Percentiles rank a stretch among this genome's conserved stretches.
Conservation (phyloP, 495 filamentous ascomycete species). For the Podospora comata region DNA sequence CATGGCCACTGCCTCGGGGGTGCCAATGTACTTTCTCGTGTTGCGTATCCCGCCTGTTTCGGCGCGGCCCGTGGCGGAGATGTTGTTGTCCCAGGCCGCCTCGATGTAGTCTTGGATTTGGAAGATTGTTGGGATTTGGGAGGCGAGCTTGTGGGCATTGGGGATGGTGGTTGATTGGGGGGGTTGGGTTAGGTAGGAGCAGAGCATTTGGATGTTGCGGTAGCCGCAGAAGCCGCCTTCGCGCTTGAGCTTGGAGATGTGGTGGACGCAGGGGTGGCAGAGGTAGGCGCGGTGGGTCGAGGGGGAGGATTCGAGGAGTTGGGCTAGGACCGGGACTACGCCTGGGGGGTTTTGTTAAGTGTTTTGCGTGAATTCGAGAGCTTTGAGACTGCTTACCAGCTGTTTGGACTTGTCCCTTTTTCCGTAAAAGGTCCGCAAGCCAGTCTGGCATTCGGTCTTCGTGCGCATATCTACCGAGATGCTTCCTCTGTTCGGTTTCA, state of each 20-base stretch:
- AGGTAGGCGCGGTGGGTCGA: conserved; percentile 68
- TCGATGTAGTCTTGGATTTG: conserved; percentile 88
- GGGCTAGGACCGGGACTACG: conserved; percentile 72
- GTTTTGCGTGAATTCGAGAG: neutral
- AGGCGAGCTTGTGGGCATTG: conserved; percentile 50
- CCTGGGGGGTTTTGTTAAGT: conserved; percentile 26
- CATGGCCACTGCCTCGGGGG: conserved; percentile 86
- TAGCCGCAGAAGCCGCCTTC: conserved; percentile 97
- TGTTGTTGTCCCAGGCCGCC: conserved; percentile 81
- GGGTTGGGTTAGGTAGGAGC: conserved; percentile 68
- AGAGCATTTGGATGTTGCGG: conserved; percentile 91
- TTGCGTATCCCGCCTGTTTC: conserved; percentile 87
- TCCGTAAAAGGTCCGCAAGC: conserved; percentile 66
- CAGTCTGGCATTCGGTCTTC: conserved; percentile 86
- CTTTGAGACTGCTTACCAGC: conserved; percentile 42
- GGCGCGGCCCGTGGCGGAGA: conserved; percentile 65
- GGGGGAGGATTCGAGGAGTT: conserved; percentile 65
- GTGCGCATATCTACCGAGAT: conserved; percentile 81
- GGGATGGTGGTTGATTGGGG: conserved; percentile 44
- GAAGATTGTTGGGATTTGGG: conserved; percentile 71
- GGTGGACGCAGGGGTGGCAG: conserved; percentile 71
- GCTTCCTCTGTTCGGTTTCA: conserved; percentile 40
- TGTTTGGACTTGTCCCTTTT: conserved; percentile 57
- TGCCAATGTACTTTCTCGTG: conserved; percentile 94
- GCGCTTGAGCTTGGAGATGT: conserved; percentile 74